Percentiles rank a stretch among this genome's conserved stretches.
Conservation (phyloP, 805 yeast genomes). For the Nakazawaea ernobii region DNA sequence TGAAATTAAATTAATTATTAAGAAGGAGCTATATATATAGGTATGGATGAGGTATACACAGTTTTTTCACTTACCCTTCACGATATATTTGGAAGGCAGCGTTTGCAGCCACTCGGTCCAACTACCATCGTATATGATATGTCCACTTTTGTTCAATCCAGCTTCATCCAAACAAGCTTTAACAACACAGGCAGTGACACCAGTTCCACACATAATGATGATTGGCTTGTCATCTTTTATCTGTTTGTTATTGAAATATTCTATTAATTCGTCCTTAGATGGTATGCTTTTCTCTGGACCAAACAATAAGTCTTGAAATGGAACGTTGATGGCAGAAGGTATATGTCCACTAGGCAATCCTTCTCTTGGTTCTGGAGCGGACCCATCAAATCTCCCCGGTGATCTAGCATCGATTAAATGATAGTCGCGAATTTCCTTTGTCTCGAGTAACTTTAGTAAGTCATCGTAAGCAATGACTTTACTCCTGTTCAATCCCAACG, state of each 20-base stretch:
- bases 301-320: conserved; percentile 56
- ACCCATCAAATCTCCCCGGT: conserved; percentile 67
- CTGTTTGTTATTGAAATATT: conserved; percentile 38
- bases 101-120: conserved; percentile 88
- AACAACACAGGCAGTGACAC: conserved; percentile 89
- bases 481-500: conserved; percentile 30
- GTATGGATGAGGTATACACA: too few relatives aligned
- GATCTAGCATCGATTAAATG: conserved; percentile 81
- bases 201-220: conserved; percentile 91
- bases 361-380: conserved; percentile 82
- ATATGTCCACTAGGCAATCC: conserved; percentile 88
- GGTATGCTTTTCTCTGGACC: conserved; percentile 43
- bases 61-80: conserved; percentile 24
- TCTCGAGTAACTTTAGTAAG: conserved; percentile 49
- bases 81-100: conserved; percentile 52
- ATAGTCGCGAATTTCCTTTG: conserved; percentile 38
- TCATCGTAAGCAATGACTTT: conserved; percentile 67
- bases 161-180: conserved; percentile 65
- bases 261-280: conserved; percentile 37
- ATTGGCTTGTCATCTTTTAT: conserved; percentile 51
- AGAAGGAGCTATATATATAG: too few relatives aligned
- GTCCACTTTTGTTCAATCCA: conserved; percentile 36
- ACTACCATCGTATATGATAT: conserved; percentile 76
- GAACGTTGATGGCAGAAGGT: conserved; percentile 73
- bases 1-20: too few relatives aligned